Evolutionary conservation across 1,139 yeast species (phyloP).

Genomic region (Sugiyamaella grinbergsii): DNA sequence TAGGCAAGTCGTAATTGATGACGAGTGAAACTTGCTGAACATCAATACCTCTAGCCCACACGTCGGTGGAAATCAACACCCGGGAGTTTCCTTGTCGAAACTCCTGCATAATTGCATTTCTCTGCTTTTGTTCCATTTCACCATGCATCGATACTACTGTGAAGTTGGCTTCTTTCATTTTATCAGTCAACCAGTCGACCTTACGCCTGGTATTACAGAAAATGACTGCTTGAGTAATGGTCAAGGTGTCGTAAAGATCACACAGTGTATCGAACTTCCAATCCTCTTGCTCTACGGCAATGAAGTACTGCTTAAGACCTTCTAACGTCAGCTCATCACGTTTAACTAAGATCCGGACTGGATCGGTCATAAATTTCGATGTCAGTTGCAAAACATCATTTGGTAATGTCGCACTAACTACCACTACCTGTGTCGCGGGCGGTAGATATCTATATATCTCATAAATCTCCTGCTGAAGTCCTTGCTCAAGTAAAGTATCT

Average conservation of each 20-base stretch:
- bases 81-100: conserved; percentile 57
- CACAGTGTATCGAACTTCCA: conserved; percentile 96
- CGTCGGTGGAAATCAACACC: conserved; percentile 90
- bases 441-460: conserved; percentile 84
- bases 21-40: conserved; percentile 97
- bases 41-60: conserved; percentile 97
- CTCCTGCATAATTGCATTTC: conserved; percentile 88
- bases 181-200: conserved; percentile 88
- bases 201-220: conserved; percentile 92
- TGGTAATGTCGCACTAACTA: conserved; percentile 91
- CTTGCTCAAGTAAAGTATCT: conserved; percentile 86
- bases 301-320: conserved; percentile 85
- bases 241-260: conserved; percentile 89
- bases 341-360: conserved; percentile 86
- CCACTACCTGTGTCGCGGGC: conserved; percentile 82
- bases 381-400: conserved; percentile 85
- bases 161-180: conserved; percentile 76
- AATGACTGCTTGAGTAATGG: conserved; percentile 93
- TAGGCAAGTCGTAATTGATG: conserved; percentile 87
- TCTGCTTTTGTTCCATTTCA: conserved; percentile 91
- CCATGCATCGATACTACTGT: conserved; percentile 96
- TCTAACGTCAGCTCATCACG: conserved; percentile 86
- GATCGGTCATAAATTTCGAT: conserved; percentile 83
- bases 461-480: conserved; percentile 89
- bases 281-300: conserved; percentile 86